Percentiles rank a stretch among this genome's conserved stretches.
These are phyloP conservation scores for Achaetomiella virescens DNA, from an alignment of 495 filamentous ascomycete species.

Conservation along the genomic window DNA sequence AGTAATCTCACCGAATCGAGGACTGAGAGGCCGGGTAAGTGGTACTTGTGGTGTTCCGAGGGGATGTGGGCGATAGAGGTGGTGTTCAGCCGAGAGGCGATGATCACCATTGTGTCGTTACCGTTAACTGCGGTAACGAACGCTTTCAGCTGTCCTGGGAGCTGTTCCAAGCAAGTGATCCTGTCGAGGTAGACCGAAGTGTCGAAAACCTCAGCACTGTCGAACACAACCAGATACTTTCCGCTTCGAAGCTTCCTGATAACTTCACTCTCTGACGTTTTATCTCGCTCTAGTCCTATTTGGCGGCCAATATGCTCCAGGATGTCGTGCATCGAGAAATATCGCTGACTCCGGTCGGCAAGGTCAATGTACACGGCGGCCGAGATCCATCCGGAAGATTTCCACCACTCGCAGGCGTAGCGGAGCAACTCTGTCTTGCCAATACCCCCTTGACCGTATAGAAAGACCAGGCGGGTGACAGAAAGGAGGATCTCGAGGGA, in stretches of 20 bases:
- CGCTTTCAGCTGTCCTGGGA: neutral
- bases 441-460: conserved; percentile 2
- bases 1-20: neutral
- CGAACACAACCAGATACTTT: neutral
- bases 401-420: conserved; percentile 1
- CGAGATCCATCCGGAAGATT: neutral
- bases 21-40: neutral
- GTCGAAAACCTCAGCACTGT: conserved; percentile 1
- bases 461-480: neutral
- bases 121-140: neutral
- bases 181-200: neutral
- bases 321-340: neutral
- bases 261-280: neutral
- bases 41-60: neutral
- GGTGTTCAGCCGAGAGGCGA: neutral
- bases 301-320: neutral
- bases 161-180: neutral
- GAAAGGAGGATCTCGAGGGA: neutral
- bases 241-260: neutral
- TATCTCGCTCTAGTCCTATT: neutral
- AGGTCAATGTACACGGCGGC: neutral
- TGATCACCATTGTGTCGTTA: neutral
- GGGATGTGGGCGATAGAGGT: conserved; percentile 2
- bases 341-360: neutral
- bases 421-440: conserved; percentile 1